Percentiles rank a stretch among this genome's conserved stretches.
Evolutionary conservation across 164 flowering plant genomes (phyloP).

Genomic region (Berberis thunbergii): DNA sequence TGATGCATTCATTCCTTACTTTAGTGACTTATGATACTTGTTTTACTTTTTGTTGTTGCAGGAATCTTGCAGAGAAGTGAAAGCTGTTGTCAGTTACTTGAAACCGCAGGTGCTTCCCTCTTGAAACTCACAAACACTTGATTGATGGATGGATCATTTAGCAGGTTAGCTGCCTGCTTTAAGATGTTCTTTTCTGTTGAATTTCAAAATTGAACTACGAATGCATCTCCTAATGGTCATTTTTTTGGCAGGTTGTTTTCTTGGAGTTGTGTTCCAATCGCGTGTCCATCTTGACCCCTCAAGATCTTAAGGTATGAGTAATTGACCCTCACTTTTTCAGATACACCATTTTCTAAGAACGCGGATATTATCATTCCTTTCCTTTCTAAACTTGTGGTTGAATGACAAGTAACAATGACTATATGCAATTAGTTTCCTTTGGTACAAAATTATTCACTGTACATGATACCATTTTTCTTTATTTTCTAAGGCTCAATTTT

Average conservation of each 20-base stretch:
- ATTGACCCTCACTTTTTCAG: neutral
- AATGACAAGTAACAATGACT: no score
- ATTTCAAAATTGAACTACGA: neutral
- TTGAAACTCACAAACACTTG: constrained; percentile 24
- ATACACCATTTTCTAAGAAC: neutral
- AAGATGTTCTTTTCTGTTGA: neutral
- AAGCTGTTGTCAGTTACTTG: constrained; percentile 62
- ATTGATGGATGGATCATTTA: constrained; percentile 21
- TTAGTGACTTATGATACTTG: constrained; percentile 2
- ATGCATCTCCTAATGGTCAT: neutral
- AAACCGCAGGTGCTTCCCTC: constrained; percentile 78
- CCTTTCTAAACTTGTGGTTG: no score
- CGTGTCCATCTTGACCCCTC: constrained; percentile 56
- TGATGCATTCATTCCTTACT: neutral
- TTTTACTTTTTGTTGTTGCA: constrained; percentile 20
- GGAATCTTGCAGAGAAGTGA: constrained; percentile 92
- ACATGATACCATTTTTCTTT: no score
- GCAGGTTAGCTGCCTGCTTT: constrained; percentile 34
- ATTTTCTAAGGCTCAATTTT: no score
- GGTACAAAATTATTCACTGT: no score
- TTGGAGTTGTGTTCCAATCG: constrained; percentile 80
- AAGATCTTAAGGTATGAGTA: constrained; percentile 46
- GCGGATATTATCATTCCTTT: no score
- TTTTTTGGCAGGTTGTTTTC: constrained; percentile 60
- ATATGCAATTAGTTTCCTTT: no score